Conservation (phyloP, 306 rosid genomes). For the Dryas drummondii region DNA sequence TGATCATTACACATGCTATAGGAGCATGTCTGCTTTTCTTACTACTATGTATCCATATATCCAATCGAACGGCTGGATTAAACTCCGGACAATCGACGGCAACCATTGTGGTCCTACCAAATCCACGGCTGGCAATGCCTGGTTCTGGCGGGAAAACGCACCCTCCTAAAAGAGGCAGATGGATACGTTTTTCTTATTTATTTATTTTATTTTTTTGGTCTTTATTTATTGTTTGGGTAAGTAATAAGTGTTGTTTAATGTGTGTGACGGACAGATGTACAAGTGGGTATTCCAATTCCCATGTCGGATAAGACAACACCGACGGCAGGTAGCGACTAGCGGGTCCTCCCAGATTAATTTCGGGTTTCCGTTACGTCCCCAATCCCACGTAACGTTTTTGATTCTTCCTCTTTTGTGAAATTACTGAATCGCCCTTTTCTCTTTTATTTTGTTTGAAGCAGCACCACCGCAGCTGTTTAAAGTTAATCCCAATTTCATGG, state of each 20-base stretch:
- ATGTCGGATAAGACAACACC: slow-evolving; percentile 69
- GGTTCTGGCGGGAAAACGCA: slow-evolving; percentile 55
- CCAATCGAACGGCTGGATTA: slow-evolving; percentile 30
- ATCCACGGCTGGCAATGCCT: slow-evolving; percentile 38
- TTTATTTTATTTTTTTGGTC: background rate
- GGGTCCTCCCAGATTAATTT: slow-evolving; percentile 25
- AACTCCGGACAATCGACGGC: slow-evolving; percentile 25
- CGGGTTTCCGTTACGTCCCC: slow-evolving; percentile 52
- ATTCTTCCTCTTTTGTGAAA: slow-evolving; percentile 4
- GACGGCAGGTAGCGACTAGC: slow-evolving; percentile 61
- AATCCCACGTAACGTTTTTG: slow-evolving; percentile 26
- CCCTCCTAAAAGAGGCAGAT: slow-evolving; percentile 5
- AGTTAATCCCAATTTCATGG: no score
- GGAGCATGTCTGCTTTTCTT: slow-evolving; percentile 36
- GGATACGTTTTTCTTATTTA: background rate
- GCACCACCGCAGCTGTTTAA: no score
- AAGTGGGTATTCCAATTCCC: slow-evolving; percentile 27
- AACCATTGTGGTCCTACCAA: background rate
- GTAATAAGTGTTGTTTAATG: background rate
- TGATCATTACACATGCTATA: slow-evolving; percentile 49
- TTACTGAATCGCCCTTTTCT: slow-evolving; percentile 12
- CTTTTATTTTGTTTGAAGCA: background rate
- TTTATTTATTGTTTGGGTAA: background rate
- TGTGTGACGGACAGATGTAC: slow-evolving; percentile 14
- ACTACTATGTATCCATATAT: slow-evolving; percentile 4